These are phyloP conservation scores for Erythrobasidium hasegawianum DNA, from an alignment of 1,284 basidiomycete species.

Conservation along the genomic window DNA sequence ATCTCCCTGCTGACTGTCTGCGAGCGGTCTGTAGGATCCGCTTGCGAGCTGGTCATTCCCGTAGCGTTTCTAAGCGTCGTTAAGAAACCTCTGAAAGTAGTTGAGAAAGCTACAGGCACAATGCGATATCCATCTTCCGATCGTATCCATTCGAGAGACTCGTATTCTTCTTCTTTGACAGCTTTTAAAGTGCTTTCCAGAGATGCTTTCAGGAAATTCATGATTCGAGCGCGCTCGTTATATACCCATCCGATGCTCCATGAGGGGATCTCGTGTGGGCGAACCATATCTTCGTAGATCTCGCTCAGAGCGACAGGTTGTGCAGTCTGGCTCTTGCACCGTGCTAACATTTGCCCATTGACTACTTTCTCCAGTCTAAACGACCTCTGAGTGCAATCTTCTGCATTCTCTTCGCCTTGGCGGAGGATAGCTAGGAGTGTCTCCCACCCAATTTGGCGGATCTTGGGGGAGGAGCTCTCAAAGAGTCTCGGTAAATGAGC, in stretches of 20 bases:
- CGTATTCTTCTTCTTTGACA: not conserved
- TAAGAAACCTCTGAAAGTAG: conserved; percentile 16
- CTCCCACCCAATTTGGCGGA: conserved; percentile 9
- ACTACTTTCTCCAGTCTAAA: conserved; percentile 19
- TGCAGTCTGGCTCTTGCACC: conserved; percentile 9
- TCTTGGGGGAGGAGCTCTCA: not conserved
- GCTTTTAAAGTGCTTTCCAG: not conserved
- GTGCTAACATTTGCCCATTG: conserved; percentile 14
- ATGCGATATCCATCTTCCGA: conserved; percentile 22
- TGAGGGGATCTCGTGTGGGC: conserved; percentile 11
- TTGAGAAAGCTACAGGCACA: conserved; percentile 11
- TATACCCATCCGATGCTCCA: conserved; percentile 7
- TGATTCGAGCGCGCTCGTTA: not conserved
- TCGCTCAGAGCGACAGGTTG: conserved; percentile 1
- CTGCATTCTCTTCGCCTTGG: conserved; percentile 17
- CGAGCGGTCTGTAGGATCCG: not conserved
- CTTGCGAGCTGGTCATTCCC: conserved; percentile 12
- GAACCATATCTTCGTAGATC: conserved; percentile 6
- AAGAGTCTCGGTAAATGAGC: conserved; percentile 11
- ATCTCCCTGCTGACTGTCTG: not conserved
- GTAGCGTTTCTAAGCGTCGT: conserved; percentile 5
- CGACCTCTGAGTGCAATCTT: conserved; percentile 4
- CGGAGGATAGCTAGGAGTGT: conserved; percentile 27
- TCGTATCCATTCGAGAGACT: conserved; percentile 11
- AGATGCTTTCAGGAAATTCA: not conserved